Conservation (phyloP, 305 asterid species). For the Solanum chacoense region DNA sequence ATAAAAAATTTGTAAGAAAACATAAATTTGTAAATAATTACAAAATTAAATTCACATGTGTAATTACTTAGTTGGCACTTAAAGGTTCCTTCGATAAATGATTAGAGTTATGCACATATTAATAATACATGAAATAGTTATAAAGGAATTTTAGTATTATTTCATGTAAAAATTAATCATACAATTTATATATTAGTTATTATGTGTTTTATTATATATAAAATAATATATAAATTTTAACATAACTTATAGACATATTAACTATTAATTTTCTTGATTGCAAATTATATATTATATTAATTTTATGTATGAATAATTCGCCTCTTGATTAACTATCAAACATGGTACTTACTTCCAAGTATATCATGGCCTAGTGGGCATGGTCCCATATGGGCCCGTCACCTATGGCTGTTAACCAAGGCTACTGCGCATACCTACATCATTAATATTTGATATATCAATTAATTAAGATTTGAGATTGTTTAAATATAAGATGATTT, state of each 20-base stretch:
- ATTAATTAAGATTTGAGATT: not conserved
- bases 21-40: not conserved
- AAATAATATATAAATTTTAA: not conserved
- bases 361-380: not conserved
- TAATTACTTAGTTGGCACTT: not conserved
- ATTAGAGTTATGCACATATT: not conserved
- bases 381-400: not conserved
- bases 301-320: not conserved
- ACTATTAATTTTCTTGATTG: not conserved
- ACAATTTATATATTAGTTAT: not conserved
- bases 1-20: not conserved
- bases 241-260: not conserved
- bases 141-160: too few species aligned
- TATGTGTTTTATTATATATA: not conserved
- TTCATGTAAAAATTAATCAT: not conserved
- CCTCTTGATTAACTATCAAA: not conserved
- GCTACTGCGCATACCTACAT: not conserved
- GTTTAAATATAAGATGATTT: not conserved
- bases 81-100: not conserved
- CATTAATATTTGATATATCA: not conserved
- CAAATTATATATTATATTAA: not conserved
- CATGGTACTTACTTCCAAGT: not conserved
- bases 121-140: too few species aligned
- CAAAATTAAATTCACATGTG: not conserved
- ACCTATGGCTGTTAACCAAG: not conserved